Evolutionary conservation across 768 basidiomycete genomes (phyloP).

Genomic region (Trametes coccinea): DNA sequence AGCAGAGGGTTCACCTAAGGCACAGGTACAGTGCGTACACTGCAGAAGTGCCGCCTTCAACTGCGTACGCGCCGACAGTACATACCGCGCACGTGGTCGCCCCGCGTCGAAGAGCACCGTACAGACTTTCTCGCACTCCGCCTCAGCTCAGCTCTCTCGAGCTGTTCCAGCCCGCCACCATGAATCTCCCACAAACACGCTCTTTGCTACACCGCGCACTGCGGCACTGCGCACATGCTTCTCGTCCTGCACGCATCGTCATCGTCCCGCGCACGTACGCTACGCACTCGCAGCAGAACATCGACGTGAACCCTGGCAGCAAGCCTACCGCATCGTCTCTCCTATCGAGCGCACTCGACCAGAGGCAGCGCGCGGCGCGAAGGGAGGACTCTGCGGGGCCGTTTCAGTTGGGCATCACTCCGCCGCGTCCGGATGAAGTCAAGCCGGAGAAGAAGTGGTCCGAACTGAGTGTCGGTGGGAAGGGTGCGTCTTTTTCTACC

Average conservation of each 20-base stretch:
- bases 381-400: conserved; percentile 70
- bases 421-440: conserved; percentile 50
- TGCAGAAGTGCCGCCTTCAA: no score
- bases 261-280: conserved; percentile 39
- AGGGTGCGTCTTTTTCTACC: conserved; percentile 50
- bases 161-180: neutral
- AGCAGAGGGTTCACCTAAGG: no score
- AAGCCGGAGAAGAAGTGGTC: conserved; percentile 75
- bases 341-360: conserved; percentile 66
- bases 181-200: conserved; percentile 17
- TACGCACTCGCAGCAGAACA: conserved; percentile 36
- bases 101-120: conserved; percentile 11
- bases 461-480: conserved; percentile 72
- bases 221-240: neutral
- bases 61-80: no score
- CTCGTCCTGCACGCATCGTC: neutral
- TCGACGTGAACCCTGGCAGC: conserved; percentile 7
- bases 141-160: neutral
- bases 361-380: conserved; percentile 43
- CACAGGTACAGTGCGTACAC: no score
- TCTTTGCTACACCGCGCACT: conserved; percentile 6
- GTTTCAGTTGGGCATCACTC: conserved; percentile 72
- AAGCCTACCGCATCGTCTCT: conserved; percentile 39
- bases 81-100: conserved; percentile 4
- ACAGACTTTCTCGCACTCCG: neutral